Conservation (phyloP, 805 yeast genomes). For the Lachancea nothofagi region DNA sequence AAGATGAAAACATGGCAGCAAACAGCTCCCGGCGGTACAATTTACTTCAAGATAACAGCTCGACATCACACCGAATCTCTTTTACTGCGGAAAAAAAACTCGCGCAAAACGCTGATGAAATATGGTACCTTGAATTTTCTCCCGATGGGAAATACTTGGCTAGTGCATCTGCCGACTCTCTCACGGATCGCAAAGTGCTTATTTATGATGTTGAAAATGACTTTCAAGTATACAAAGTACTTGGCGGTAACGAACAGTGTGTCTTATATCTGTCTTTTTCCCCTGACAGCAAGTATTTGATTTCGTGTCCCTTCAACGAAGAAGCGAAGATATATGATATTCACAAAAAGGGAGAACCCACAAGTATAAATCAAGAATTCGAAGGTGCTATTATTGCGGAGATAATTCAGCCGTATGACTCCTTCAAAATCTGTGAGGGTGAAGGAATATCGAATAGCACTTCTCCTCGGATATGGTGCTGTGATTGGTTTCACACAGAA, state of each 20-base stretch:
- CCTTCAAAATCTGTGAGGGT: conserved; percentile 19
- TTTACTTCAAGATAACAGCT: conserved; percentile 19
- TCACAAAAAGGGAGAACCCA: conserved; percentile 31
- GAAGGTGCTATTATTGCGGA: conserved; percentile 20
- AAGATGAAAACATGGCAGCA: conserved; percentile 9
- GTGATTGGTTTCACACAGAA: conserved; percentile 64
- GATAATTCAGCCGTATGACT: conserved; percentile 29
- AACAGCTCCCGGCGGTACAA: conserved; percentile 17
- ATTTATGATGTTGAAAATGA: conserved; percentile 58
- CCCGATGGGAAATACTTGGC: conserved; percentile 72
- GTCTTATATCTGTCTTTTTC: conserved; percentile 73
- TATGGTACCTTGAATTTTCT: conserved; percentile 78
- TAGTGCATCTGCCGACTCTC: conserved; percentile 58
- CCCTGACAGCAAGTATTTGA: conserved; percentile 57
- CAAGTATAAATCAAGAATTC: conserved; percentile 17
- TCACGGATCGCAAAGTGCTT: conserved; percentile 45
- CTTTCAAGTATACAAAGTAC: conserved; percentile 35
- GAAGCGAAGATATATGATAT: conserved; percentile 66
- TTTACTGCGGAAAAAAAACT: conserved; percentile 21
- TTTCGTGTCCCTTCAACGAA: conserved; percentile 70
- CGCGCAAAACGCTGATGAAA: conserved; percentile 59
- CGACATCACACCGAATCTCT: conserved; percentile 18
- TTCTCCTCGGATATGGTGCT: conserved; percentile 43
- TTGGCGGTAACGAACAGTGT: conserved; percentile 46
- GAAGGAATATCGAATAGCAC: conserved; percentile 10